phyloP scores from a whole-genome alignment of 1,139 yeast genomes.

The Eremothecium sinecaudum region DNA sequence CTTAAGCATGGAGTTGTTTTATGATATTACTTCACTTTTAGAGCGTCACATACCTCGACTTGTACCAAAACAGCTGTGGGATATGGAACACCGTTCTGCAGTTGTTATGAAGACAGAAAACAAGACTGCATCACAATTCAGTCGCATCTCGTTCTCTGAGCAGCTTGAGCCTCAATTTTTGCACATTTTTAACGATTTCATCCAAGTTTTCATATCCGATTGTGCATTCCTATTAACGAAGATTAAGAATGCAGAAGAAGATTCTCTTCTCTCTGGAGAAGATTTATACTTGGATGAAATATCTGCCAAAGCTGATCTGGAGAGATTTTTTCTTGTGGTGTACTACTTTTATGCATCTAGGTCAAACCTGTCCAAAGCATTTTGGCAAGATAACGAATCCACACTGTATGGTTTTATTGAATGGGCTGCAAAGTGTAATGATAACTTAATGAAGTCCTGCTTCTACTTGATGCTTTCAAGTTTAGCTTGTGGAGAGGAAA shows the following conservation, averaged over 20 bases:
- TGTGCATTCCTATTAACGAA: conserved; percentile 74
- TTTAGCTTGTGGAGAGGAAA: conserved; percentile 51
- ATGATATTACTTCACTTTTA: conserved; percentile 58
- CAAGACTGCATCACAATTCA: conserved; percentile 6
- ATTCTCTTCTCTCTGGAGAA: conserved; percentile 51
- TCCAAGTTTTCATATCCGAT: conserved; percentile 55
- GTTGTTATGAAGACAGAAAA: conserved; percentile 2
- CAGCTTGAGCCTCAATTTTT: conserved; percentile 21
- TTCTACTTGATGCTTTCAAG: conserved; percentile 74
- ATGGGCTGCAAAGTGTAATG: conserved; percentile 83
- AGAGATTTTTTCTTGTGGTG: conserved; percentile 72
- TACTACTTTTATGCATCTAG: conserved; percentile 61
- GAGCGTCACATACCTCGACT: conserved; percentile 58
- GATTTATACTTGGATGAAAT: conserved; percentile 41
- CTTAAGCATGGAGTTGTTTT: conserved; percentile 38
- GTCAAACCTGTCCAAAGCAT: conserved; percentile 47
- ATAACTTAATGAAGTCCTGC: conserved; percentile 75
- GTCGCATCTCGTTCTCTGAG: conserved; percentile 17
- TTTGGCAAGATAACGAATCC: conserved; percentile 66
- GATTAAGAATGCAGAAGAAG: conserved; percentile 81
- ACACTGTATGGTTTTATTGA: conserved; percentile 64
- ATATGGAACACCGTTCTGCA: conserved; percentile 27
- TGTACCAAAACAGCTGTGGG: conserved; percentile 38
- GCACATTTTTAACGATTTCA: conserved; percentile 42
- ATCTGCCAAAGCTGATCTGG: conserved; percentile 72